Percentiles rank a stretch among this genome's conserved stretches.
Conservation (phyloP, 352 stramenopile genomes). For the Pythium phragmiticola region DNA sequence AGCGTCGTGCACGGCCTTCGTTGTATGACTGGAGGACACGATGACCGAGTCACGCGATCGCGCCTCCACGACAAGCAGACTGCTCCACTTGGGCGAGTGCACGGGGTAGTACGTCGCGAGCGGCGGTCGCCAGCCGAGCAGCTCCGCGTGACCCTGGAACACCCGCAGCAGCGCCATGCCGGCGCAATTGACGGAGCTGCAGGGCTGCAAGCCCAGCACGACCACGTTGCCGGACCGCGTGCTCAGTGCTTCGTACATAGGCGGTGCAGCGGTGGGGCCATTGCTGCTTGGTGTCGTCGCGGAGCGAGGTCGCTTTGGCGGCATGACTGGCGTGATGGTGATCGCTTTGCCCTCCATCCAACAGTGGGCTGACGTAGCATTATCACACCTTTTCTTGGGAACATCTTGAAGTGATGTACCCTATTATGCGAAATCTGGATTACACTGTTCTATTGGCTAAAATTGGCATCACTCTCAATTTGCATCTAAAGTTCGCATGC, state of each 20-base stretch:
- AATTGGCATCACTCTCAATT: neutral
- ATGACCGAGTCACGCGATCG: constrained; percentile 27
- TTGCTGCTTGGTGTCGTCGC: constrained; percentile 2
- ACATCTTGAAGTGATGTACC: neutral
- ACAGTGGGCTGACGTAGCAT: neutral
- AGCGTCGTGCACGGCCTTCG: constrained; percentile 29
- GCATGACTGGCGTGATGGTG: constrained; percentile 4
- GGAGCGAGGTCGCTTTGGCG: constrained; percentile 26
- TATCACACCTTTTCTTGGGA: neutral
- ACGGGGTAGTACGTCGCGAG: constrained; percentile 77
- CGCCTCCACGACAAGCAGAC: constrained; percentile 55
- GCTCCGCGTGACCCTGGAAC: constrained; percentile 73
- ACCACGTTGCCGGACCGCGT: constrained; percentile 62
- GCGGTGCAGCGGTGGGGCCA: neutral
- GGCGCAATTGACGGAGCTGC: constrained; percentile 58
- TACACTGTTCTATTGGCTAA: neutral
- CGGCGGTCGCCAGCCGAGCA: constrained; percentile 68
- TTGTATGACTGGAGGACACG: constrained; percentile 14
- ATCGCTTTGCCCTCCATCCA: constrained; percentile 7
- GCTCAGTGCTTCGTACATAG: constrained; percentile 41
- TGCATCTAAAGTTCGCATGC: constrained; percentile 7
- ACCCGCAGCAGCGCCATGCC: constrained; percentile 77
- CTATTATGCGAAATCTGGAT: neutral
- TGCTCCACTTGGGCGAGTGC: constrained; percentile 83
- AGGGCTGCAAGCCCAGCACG: constrained; percentile 56